Percentiles rank a stretch among this genome's conserved stretches.
Evolutionary conservation across 2,329 filamentous ascomycete species (phyloP).

Genomic region (Colletotrichum sp.): DNA sequence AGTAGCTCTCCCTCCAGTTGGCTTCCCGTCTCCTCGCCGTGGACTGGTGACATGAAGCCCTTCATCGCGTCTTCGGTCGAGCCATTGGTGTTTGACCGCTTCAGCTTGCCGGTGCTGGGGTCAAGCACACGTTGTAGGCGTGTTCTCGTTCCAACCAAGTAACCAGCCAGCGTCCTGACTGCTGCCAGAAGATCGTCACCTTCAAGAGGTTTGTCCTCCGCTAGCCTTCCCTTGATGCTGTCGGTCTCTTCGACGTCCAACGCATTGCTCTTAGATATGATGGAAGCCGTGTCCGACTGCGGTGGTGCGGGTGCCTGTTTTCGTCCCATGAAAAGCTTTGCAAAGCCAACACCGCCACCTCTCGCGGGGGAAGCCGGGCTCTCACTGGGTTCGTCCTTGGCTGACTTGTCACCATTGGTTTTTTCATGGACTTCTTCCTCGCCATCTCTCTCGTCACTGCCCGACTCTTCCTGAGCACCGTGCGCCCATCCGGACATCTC

Average conservation of each 20-base stretch:
- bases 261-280: constrained; percentile 61
- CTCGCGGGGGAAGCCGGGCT: constrained; percentile 40
- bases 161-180: constrained; percentile 83
- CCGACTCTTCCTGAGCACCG: constrained; percentile 46
- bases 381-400: constrained; percentile 25
- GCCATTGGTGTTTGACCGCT: constrained; percentile 49
- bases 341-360: constrained; percentile 50
- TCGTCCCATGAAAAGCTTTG: constrained; percentile 56
- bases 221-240: constrained; percentile 52
- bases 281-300: constrained; percentile 60
- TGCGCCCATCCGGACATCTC: constrained; percentile 67
- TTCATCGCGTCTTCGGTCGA: constrained; percentile 58
- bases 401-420: constrained; percentile 34
- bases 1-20: constrained; percentile 75
- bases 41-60: constrained; percentile 55
- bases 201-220: constrained; percentile 63
- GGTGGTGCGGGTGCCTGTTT: constrained; percentile 47
- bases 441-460: constrained; percentile 35
- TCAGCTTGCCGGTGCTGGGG: constrained; percentile 66
- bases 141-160: constrained; percentile 83
- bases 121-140: constrained; percentile 67
- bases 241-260: constrained; percentile 59
- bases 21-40: constrained; percentile 52
- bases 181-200: constrained; percentile 86
- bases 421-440: constrained; percentile 41